Conservation (phyloP, 148 eudicot species). For the Oxyria digyna region DNA sequence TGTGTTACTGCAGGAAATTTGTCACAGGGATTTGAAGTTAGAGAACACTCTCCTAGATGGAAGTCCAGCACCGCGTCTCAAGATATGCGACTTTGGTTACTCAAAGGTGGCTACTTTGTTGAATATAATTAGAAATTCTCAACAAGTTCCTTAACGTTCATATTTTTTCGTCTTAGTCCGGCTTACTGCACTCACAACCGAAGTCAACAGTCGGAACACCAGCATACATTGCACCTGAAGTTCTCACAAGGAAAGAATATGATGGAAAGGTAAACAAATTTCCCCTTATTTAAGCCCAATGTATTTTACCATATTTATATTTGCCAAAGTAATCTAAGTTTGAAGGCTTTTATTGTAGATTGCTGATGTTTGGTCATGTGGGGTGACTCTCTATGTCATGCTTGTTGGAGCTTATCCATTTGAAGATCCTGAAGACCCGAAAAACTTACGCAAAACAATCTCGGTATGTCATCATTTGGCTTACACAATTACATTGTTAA, state of each 20-base stretch:
- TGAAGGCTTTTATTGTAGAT: constrained; percentile 26
- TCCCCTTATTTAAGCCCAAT: too few relatives aligned
- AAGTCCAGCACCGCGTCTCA: constrained; percentile 51
- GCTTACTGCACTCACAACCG: constrained; percentile 17
- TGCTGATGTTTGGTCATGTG: constrained; percentile 99
- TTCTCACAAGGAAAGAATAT: constrained; percentile 18
- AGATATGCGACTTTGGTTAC: constrained; percentile 69
- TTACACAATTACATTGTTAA: background rate
- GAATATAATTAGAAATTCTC: background rate
- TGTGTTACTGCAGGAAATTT: constrained; percentile 31
- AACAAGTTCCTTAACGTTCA: background rate
- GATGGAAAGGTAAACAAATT: constrained; percentile 18
- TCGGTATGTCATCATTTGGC: constrained; percentile 30
- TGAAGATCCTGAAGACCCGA: constrained; percentile 70
- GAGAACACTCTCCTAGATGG: constrained; percentile 64
- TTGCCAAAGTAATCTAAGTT: background rate
- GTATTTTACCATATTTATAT: too few relatives aligned
- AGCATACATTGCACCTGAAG: constrained; percentile 23
- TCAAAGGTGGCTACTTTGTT: constrained; percentile 34
- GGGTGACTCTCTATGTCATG: constrained; percentile 90
- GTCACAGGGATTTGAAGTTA: constrained; percentile 64
- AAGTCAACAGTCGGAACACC: constrained; percentile 24
- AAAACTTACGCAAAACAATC: constrained; percentile 54
- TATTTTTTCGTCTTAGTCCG: constrained; percentile 7
- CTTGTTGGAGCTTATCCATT: constrained; percentile 84